Conservation (phyloP, 2,329 filamentous ascomycete genomes). For the Fusarium setosum region DNA sequence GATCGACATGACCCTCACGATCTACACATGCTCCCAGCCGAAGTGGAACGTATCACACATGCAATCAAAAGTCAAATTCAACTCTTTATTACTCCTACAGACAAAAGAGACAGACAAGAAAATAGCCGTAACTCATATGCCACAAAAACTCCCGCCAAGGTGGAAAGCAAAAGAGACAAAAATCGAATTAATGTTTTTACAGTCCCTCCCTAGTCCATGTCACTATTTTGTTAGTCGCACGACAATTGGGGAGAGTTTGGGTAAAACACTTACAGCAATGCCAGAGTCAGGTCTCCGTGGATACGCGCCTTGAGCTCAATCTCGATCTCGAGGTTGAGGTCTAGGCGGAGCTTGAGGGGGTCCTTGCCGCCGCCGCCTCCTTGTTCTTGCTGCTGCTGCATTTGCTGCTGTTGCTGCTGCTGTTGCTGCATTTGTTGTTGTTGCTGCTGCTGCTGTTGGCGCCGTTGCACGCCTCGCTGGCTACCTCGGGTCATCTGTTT, state of each 20-base stretch:
- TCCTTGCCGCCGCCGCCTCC: conserved; percentile 39
- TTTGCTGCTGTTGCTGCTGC: conserved; percentile 30
- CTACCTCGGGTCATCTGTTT: conserved; percentile 20
- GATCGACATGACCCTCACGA: too few species aligned
- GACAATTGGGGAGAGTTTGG: background rate
- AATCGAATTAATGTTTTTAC: conserved; percentile 4
- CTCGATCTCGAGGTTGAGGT: conserved; percentile 86
- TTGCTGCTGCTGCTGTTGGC: conserved; percentile 25
- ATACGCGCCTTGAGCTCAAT: conserved; percentile 89
- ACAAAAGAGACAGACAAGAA: background rate
- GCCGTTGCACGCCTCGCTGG: conserved; percentile 4
- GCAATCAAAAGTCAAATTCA: conserved; percentile 9
- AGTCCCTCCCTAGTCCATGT: conserved; percentile 39
- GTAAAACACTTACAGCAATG: conserved; percentile 65
- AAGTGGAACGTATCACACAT: conserved; percentile 30
- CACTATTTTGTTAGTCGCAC: conserved; percentile 40
- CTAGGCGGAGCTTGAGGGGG: conserved; percentile 74
- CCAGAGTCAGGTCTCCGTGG: conserved; percentile 84
- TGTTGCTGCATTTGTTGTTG: conserved; percentile 29
- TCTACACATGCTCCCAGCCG: conserved; percentile 1
- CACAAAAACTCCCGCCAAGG: background rate
- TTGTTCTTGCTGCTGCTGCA: conserved; percentile 23
- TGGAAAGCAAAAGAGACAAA: too few species aligned
- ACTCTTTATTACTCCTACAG: conserved; percentile 32
- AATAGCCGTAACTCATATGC: conserved; percentile 28